Percentiles rank a stretch among this genome's conserved stretches.
Conservation (phyloP, 805 yeast genomes). For the Saccharomycopsis schoenii region DNA sequence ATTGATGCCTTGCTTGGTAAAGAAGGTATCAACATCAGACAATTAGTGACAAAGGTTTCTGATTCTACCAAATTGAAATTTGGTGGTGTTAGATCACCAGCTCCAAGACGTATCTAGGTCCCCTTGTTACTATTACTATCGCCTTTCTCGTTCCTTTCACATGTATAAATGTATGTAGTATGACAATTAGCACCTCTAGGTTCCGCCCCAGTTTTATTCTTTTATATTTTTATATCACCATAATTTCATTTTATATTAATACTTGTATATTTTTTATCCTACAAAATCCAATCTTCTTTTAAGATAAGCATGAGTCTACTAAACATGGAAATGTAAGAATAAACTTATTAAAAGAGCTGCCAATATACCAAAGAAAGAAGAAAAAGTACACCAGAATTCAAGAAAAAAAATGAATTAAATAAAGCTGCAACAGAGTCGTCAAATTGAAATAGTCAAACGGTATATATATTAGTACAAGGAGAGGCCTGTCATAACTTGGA, state of each 20-base stretch:
- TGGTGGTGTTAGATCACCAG: slow-evolving; percentile 88
- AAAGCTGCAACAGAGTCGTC: neutral
- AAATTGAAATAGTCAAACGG: no score
- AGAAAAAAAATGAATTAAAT: neutral
- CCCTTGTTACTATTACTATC: neutral
- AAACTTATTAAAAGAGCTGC: neutral
- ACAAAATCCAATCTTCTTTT: neutral
- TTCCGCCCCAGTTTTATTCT: neutral
- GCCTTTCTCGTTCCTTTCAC: neutral
- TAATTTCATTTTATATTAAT: neutral
- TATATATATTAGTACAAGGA: neutral
- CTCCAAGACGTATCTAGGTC: slow-evolving; percentile 59
- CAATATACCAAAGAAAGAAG: neutral
- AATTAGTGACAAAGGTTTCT: slow-evolving; percentile 56
- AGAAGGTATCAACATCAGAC: slow-evolving; percentile 67
- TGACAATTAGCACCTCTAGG: neutral
- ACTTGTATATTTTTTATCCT: neutral
- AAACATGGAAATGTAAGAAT: neutral
- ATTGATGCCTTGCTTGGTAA: slow-evolving; percentile 76
- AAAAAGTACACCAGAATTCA: no score
- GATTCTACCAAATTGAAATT: slow-evolving; percentile 78
- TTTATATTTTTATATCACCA: neutral
- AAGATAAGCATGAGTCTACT: neutral
- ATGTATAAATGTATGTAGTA: neutral
- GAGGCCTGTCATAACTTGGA: neutral